Conservation (phyloP, 208 protist genomes). For the Crithidia sp. region DNA sequence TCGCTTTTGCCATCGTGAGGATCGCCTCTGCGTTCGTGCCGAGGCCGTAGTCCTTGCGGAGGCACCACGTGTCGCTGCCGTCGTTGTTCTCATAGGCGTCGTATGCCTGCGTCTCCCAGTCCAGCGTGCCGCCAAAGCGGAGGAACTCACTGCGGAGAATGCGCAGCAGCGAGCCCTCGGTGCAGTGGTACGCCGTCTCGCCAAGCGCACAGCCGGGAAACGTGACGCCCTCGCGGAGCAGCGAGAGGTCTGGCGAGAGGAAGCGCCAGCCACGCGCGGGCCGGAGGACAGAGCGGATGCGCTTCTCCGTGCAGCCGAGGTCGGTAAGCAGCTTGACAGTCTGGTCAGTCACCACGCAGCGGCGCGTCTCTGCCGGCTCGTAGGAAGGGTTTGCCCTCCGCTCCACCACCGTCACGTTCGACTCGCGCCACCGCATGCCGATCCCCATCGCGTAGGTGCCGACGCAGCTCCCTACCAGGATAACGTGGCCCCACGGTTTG, state of each 20-base stretch:
- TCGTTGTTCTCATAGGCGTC: constrained; percentile 71
- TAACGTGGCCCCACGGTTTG: constrained; percentile 87
- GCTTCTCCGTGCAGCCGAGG: constrained; percentile 63
- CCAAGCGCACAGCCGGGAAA: constrained; percentile 78
- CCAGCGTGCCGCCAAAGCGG: constrained; percentile 70
- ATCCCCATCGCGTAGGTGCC: constrained; percentile 82
- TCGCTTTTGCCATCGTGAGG: constrained; percentile 55
- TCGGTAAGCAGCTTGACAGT: constrained; percentile 75
- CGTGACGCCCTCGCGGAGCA: constrained; percentile 47
- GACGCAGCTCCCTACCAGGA: constrained; percentile 69
- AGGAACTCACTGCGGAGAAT: constrained; percentile 75
- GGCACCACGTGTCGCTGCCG: constrained; percentile 65
- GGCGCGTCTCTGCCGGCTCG: constrained; percentile 40
- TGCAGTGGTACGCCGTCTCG: constrained; percentile 73
- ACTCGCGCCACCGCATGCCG: constrained; percentile 88
- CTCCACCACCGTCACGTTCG: constrained; percentile 73
- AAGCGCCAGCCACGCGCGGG: constrained; percentile 73
- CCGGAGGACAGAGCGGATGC: constrained; percentile 49
- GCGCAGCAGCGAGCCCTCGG: constrained; percentile 63
- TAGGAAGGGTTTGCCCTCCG: constrained; percentile 50
- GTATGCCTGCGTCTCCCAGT: constrained; percentile 67
- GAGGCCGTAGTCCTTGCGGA: constrained; percentile 77
- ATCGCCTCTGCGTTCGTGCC: constrained; percentile 65
- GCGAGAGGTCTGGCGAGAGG: constrained; percentile 43
- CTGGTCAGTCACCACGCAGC: constrained; percentile 74